Percentiles rank a stretch among this genome's conserved stretches.
Evolutionary conservation across 805 yeast species (phyloP).

Genomic region (Monosporozyma servazzii): DNA sequence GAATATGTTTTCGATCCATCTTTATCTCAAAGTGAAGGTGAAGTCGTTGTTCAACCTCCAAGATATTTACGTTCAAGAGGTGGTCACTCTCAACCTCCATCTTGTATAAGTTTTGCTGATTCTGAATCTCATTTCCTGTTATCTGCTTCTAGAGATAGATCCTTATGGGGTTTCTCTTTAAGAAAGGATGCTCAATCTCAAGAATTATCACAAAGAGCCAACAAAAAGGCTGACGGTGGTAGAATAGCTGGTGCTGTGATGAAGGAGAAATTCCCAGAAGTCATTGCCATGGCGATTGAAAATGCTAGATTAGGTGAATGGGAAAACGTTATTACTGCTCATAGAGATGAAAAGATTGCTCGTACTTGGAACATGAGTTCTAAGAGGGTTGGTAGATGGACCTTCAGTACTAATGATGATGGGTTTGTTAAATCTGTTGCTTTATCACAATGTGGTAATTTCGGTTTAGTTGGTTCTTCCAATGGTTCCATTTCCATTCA

Average conservation of each 20-base stretch:
- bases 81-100: constrained; percentile 93
- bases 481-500: constrained; percentile 77
- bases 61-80: constrained; percentile 88
- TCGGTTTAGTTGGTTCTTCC: constrained; percentile 84
- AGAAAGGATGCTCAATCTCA: constrained; percentile 96
- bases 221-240: constrained; percentile 35
- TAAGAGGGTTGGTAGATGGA: constrained; percentile 72
- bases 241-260: constrained; percentile 52
- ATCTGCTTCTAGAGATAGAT: constrained; percentile 77
- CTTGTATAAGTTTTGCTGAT: constrained; percentile 64
- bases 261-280: constrained; percentile 70
- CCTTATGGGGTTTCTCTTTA: constrained; percentile 86
- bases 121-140: constrained; percentile 73
- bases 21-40: constrained; percentile 42
- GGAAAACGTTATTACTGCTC: constrained; percentile 89
- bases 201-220: constrained; percentile 73
- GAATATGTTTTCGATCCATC: constrained; percentile 94
- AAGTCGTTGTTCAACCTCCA: constrained; percentile 73
- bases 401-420: constrained; percentile 64
- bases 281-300: constrained; percentile 59
- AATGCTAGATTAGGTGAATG: constrained; percentile 77
- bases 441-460: constrained; percentile 90
- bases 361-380: constrained; percentile 81
- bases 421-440: constrained; percentile 67
- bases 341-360: constrained; percentile 72